A percentile compares a stretch with the other conserved stretches of the same genome.
Conservation (phyloP, 1,284 basidiomycete genomes). For the Spongispora temasekensis region DNA sequence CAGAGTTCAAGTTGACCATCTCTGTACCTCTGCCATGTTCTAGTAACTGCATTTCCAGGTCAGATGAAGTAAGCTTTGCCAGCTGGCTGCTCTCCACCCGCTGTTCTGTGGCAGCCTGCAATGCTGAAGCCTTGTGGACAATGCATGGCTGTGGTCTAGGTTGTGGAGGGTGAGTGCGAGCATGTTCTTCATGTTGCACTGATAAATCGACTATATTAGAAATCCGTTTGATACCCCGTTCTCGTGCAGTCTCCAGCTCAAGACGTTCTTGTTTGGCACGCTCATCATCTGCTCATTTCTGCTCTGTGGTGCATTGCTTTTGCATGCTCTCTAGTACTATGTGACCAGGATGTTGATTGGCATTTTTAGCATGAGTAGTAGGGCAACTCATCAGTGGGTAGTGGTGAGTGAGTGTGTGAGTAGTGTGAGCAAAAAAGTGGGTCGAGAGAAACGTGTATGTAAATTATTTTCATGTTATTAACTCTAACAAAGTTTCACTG, state of each 20-base stretch:
- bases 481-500: no score
- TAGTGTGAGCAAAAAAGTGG: no score
- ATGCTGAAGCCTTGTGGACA: not conserved
- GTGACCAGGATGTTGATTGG: not conserved
- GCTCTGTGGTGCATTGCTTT: constrained; percentile 1
- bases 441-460: no score
- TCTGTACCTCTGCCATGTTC: no score
- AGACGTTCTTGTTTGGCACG: not conserved
- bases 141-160: not conserved
- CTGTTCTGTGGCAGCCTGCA: no score
- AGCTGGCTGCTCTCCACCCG: no score
- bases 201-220: not conserved
- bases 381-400: not conserved
- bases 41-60: no score
- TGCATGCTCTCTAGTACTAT: constrained; percentile 1
- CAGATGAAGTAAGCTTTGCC: no score
- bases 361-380: not conserved
- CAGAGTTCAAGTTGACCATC: no score
- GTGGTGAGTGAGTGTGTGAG: not conserved
- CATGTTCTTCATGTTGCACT: not conserved
- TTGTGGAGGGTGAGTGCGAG: not conserved
- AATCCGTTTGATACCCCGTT: not conserved
- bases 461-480: no score
- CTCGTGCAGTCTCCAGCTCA: not conserved
- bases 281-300: constrained; percentile 1